Evolutionary conservation across 2,329 filamentous ascomycete genomes (phyloP).

Genomic region (Chrysoporthe puriensis): DNA sequence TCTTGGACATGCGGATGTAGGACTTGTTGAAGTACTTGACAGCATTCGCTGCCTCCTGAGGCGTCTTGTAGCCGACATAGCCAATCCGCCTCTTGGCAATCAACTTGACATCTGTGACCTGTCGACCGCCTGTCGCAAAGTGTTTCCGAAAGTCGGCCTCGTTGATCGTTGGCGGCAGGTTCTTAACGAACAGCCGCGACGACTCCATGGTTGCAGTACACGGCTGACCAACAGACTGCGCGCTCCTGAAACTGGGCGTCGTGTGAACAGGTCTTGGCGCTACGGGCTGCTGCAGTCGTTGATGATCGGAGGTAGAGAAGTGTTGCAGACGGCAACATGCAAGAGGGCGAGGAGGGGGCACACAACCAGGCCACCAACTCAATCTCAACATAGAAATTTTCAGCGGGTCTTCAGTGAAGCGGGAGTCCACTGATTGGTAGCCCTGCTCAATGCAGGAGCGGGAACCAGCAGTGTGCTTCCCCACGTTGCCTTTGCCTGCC

Average conservation of each 20-base stretch:
- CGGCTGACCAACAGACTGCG: slow-evolving; percentile 11
- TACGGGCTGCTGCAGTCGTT: background rate
- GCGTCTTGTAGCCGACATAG: slow-evolving; percentile 89
- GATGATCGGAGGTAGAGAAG: background rate
- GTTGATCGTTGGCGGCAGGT: slow-evolving; percentile 82
- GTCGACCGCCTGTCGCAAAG: slow-evolving; percentile 72
- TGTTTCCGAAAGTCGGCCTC: slow-evolving; percentile 88
- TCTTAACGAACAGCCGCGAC: slow-evolving; percentile 78
- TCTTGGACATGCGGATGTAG: slow-evolving; percentile 94
- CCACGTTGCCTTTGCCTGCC: slow-evolving; percentile 9
- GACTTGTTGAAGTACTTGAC: slow-evolving; percentile 95
- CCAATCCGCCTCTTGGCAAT: slow-evolving; percentile 89
- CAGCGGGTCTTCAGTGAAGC: slow-evolving; percentile 18
- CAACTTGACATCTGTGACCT: slow-evolving; percentile 90
- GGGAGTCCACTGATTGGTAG: slow-evolving; percentile 9
- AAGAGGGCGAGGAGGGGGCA: background rate
- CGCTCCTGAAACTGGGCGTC: background rate
- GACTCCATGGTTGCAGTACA: slow-evolving; percentile 45
- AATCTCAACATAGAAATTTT: slow-evolving; percentile 18
- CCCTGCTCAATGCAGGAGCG: slow-evolving; percentile 11
- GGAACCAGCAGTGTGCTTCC: slow-evolving; percentile 6
- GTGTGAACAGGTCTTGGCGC: background rate
- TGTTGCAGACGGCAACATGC: background rate
- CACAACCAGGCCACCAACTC: background rate
- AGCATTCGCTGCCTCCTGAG: slow-evolving; percentile 78